phyloP scores from a whole-genome alignment of 2,329 filamentous ascomycete genomes.

The Exophiala calicioides region DNA sequence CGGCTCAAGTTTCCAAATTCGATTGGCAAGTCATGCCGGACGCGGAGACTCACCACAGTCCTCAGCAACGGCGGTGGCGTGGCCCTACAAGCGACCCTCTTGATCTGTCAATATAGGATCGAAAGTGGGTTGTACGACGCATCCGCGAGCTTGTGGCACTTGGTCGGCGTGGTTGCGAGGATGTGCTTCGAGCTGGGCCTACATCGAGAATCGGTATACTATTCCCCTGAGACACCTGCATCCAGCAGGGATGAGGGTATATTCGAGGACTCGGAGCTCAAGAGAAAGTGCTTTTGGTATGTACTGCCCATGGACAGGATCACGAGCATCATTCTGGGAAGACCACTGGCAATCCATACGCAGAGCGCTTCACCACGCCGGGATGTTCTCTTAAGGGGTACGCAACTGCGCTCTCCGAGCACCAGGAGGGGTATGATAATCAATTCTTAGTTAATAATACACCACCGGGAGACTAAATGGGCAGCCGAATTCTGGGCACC shows the following conservation, averaged over 20 bases:
- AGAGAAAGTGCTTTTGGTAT: constrained; percentile 47
- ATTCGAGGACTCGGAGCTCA: constrained; percentile 33
- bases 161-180: constrained; percentile 46
- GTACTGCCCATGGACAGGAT: too few species aligned
- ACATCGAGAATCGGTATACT: constrained; percentile 42
- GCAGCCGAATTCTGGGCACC: too few species aligned
- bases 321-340: too few species aligned
- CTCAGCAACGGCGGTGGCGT: constrained; percentile 40
- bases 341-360: too few species aligned
- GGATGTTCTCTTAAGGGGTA: too few species aligned
- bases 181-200: constrained; percentile 47
- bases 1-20: neutral
- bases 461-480: too few species aligned
- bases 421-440: too few species aligned
- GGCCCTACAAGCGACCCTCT: constrained; percentile 44
- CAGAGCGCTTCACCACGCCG: too few species aligned
- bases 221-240: neutral
- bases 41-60: constrained; percentile 47
- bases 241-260: neutral
- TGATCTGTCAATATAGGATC: constrained; percentile 48
- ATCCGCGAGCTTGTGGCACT: constrained; percentile 47
- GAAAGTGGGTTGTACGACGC: constrained; percentile 43
- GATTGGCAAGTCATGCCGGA: constrained; percentile 34
- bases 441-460: too few species aligned
- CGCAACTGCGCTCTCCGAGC: too few species aligned